Evolutionary conservation across 208 protist species (phyloP).

Genomic region (Trypanosoma rangeli): DNA sequence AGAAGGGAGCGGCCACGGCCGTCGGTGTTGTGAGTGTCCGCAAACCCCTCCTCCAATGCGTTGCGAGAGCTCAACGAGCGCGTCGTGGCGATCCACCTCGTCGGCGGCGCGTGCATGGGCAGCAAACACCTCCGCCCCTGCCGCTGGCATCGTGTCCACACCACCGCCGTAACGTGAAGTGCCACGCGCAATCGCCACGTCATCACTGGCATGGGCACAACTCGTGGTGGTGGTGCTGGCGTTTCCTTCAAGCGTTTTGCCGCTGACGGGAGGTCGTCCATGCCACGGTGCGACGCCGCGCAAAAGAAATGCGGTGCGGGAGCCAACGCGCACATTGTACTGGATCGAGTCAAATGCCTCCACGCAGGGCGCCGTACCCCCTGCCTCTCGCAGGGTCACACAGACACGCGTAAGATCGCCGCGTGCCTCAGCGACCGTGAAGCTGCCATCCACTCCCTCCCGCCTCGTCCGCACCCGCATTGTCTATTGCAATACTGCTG

Average conservation of each 20-base stretch:
- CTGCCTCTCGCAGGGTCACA: background rate
- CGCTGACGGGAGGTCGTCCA: background rate
- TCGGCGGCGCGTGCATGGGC: slow-evolving; percentile 5
- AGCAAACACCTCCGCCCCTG: slow-evolving; percentile 1
- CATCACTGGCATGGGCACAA: background rate
- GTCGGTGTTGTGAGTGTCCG: background rate
- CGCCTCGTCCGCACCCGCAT: slow-evolving; percentile 31
- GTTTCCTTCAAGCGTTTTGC: background rate
- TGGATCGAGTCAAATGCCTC: background rate
- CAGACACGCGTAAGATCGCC: slow-evolving; percentile 4
- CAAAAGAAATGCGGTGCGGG: slow-evolving; percentile 12
- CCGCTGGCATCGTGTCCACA: background rate
- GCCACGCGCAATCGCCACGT: background rate
- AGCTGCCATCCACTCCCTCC: slow-evolving; percentile 41
- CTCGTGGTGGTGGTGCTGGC: background rate
- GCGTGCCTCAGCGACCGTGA: slow-evolving; percentile 4
- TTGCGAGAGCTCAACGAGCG: background rate
- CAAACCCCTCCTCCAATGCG: slow-evolving; percentile 2
- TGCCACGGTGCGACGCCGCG: background rate
- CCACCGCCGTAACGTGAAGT: background rate
- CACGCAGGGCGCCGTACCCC: background rate
- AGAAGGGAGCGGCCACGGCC: background rate
- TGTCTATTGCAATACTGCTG: background rate
- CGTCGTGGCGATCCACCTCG: slow-evolving; percentile 21
- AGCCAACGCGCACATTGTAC: slow-evolving; percentile 10